Evolutionary conservation across 1,284 basidiomycete genomes (phyloP).

Genomic region (Coriolopsis trogii): DNA sequence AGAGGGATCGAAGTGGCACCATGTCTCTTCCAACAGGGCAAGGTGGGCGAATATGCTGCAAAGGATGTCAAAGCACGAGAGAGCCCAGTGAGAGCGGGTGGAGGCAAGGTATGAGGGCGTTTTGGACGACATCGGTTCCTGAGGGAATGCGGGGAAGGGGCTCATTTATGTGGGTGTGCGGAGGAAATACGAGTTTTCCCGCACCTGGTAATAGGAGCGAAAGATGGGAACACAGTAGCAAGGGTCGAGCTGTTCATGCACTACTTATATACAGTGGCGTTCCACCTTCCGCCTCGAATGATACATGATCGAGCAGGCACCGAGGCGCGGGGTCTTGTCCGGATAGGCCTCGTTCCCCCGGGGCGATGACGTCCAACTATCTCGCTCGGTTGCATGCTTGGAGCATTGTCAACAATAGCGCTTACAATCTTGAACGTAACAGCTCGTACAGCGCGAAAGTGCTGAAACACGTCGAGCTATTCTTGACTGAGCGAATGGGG

Average conservation of each 20-base stretch:
- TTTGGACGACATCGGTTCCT: neutral
- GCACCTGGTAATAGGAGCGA: neutral
- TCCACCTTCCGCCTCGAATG: too few species aligned
- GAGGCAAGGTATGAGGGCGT: neutral
- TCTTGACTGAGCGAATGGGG: too few species aligned
- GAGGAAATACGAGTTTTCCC: neutral
- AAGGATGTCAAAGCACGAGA: conserved; percentile 17
- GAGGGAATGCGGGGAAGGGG: neutral
- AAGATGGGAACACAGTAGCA: neutral
- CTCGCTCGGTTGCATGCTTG: too few species aligned
- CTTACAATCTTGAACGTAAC: too few species aligned
- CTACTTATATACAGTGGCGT: neutral
- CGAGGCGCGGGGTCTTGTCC: too few species aligned
- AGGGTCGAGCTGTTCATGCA: neutral
- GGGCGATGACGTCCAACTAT: too few species aligned
- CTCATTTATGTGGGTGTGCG: neutral
- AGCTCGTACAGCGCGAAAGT: too few species aligned
- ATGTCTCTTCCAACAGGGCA: conserved; percentile 1
- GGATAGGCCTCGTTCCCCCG: too few species aligned
- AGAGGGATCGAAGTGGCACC: conserved; percentile 17
- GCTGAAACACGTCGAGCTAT: too few species aligned
- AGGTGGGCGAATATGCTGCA: conserved; percentile 15
- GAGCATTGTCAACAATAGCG: too few species aligned
- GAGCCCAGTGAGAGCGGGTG: conserved; percentile 2
- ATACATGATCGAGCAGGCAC: too few species aligned